phyloP scores from a whole-genome alignment of 495 filamentous ascomycete species.

The Hypoxylon rickii region DNA sequence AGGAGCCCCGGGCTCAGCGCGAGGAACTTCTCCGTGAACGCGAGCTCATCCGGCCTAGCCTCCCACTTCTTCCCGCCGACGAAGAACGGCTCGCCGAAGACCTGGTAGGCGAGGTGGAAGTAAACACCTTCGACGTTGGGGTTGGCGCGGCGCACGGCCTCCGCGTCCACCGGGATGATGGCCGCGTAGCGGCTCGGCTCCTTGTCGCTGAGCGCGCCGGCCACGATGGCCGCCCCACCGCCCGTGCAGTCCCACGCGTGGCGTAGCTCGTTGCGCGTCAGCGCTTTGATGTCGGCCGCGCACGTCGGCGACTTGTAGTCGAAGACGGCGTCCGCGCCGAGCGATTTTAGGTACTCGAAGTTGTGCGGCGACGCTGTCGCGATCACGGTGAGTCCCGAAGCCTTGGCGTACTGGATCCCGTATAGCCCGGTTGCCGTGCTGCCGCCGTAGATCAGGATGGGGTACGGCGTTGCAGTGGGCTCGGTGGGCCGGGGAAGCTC shows the following conservation, averaged over 20 bases:
- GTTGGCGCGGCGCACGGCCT: slow-evolving; percentile 34
- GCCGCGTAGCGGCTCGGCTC: slow-evolving; percentile 27
- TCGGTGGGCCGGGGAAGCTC: slow-evolving; percentile 41
- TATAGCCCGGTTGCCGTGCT: slow-evolving; percentile 54
- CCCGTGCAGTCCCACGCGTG: slow-evolving; percentile 46
- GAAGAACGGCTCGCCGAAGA: slow-evolving; percentile 19
- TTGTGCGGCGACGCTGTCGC: slow-evolving; percentile 51
- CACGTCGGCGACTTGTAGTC: slow-evolving; percentile 51
- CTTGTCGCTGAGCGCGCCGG: slow-evolving; percentile 32
- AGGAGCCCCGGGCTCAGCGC: slow-evolving; percentile 28
- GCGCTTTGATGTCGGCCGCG: slow-evolving; percentile 40
- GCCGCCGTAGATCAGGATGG: slow-evolving; percentile 57
- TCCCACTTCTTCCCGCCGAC: neutral
- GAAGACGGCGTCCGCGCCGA: slow-evolving; percentile 51
- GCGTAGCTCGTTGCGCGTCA: slow-evolving; percentile 32
- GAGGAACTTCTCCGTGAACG: slow-evolving; percentile 36
- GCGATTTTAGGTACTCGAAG: slow-evolving; percentile 43
- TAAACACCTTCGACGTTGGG: slow-evolving; percentile 31
- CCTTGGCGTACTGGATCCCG: slow-evolving; percentile 52
- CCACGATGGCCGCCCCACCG: slow-evolving; percentile 27
- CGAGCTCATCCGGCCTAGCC: slow-evolving; percentile 26
- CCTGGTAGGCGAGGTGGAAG: slow-evolving; percentile 39
- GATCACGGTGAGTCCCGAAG: slow-evolving; percentile 51
- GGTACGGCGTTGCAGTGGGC: slow-evolving; percentile 29
- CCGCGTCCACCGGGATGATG: slow-evolving; percentile 32